phyloP scores from a whole-genome alignment of 257 asterid species.

The Lithospermum erythrorhizon region DNA sequence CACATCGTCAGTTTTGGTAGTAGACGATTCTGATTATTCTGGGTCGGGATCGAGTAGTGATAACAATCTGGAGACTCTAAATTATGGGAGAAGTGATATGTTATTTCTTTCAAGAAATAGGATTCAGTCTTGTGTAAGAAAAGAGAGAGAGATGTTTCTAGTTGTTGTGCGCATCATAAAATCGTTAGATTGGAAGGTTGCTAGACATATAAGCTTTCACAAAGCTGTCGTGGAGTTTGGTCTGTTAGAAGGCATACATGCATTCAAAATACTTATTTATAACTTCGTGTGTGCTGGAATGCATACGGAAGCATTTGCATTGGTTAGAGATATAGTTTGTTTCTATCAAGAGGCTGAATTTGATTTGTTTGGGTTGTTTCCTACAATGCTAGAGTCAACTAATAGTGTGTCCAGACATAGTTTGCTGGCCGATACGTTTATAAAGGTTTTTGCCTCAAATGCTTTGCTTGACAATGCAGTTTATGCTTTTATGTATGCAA shows the following conservation, averaged over 20 bases:
- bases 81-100: neutral
- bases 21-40: constrained; percentile 18
- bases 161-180: constrained; percentile 45
- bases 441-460: constrained; percentile 45
- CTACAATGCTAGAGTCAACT: constrained; percentile 18
- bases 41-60: constrained; percentile 35
- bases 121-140: constrained; percentile 9
- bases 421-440: constrained; percentile 27
- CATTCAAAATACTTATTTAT: constrained; percentile 31
- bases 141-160: constrained; percentile 19
- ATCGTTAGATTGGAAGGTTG: constrained; percentile 40
- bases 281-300: constrained; percentile 40
- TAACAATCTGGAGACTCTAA: constrained; percentile 21
- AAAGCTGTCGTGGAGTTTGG: constrained; percentile 37
- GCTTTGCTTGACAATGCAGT: constrained; percentile 33
- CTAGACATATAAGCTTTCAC: constrained; percentile 24
- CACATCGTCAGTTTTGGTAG: constrained; percentile 25
- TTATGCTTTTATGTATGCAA: constrained; percentile 29
- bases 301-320: constrained; percentile 32
- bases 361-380: constrained; percentile 27
- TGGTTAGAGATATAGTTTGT: constrained; percentile 33
- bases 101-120: constrained; percentile 4
- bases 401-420: constrained; percentile 17
- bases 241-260: constrained; percentile 21
- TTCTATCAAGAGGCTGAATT: constrained; percentile 23